Evolutionary conservation across 352 stramenopile species (phyloP), one percentile per base, ranked within the genome.

Genomic region (Phytopythium litorale): DNA sequence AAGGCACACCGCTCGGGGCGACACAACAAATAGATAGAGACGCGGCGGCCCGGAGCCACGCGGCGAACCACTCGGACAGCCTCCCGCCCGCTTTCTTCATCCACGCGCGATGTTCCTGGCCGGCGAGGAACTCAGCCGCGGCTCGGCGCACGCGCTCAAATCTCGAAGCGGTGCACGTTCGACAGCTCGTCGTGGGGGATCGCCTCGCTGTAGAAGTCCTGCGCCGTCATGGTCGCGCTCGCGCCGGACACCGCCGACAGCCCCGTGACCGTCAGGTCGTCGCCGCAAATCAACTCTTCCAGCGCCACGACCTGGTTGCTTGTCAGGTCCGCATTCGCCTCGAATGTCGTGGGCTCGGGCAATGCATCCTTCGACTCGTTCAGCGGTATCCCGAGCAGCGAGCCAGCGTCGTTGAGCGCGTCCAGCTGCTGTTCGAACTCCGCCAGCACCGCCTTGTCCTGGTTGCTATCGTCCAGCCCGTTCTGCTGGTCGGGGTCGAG

Each of bases 141-240:
- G 46, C 46, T 30, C 52, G 12, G 38, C n/a, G 25, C 23, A 25
- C 8, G 7, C 33, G 43, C 54, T 73, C 76, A 86, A 54, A 86
- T 86, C 54, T 86, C 77, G 69, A 84, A 86, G 53, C 71, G 72
- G 48, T 82, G 67, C n/a, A 71, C 67, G 23, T 65, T 58, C 51
- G 70, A 71, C 43, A 86, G 63, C 43, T 81, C 59, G 58, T 81
- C 75, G 49, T 81, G 68, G 28, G 74, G 65, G 18, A 81, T 62
- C 60, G 73, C 43, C 28, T 57, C 60, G 63, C 71, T 86, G 66
- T 86, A 86, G 40, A 86, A 86, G 32, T 86, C 77, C 35, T 84
- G 77, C 50, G 71, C 77, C 37, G 77, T 80, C 66, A 86, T 73
- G 18, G 68, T 81, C 38, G 63, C 51, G 6, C 55, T 28, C 7